Conservation (phyloP, 73 alveolate species). For the Breviolum minutum region DNA sequence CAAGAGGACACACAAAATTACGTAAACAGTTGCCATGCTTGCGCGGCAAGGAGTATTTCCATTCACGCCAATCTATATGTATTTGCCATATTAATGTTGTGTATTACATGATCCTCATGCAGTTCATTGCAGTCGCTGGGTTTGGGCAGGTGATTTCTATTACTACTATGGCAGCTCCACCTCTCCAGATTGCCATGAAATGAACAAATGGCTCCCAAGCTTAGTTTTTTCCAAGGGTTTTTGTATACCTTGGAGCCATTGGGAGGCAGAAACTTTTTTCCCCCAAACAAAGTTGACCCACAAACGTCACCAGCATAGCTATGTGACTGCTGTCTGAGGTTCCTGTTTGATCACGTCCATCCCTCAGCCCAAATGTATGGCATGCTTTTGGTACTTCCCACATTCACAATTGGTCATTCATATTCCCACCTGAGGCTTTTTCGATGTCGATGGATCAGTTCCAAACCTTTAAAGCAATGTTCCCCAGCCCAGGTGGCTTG, state of each 20-base stretch:
- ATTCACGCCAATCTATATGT: no score
- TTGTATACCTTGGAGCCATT: no score
- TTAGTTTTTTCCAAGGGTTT: background rate
- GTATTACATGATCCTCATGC: no score
- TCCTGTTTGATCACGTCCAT: conserved; percentile 13
- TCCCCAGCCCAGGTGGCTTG: conserved; percentile 86
- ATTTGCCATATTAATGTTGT: no score
- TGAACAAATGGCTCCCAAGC: conserved; percentile 57
- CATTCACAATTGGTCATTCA: background rate
- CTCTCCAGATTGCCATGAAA: conserved; percentile 73
- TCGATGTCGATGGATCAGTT: conserved; percentile 84
- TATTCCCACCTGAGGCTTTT: conserved; percentile 18
- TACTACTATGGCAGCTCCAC: conserved; percentile 79
- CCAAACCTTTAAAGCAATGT: conserved; percentile 79
- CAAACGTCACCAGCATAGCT: no score
- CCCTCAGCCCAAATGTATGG: background rate
- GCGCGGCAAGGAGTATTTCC: no score
- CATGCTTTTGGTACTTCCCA: background rate
- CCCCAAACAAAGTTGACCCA: no score
- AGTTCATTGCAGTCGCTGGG: no score
- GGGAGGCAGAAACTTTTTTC: no score
- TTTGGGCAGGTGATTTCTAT: conserved; percentile 66
- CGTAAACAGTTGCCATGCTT: no score
- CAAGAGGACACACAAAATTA: no score
- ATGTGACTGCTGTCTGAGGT: background rate